phyloP scores from a whole-genome alignment of 306 rosid species.

The Prunus mongolica region DNA sequence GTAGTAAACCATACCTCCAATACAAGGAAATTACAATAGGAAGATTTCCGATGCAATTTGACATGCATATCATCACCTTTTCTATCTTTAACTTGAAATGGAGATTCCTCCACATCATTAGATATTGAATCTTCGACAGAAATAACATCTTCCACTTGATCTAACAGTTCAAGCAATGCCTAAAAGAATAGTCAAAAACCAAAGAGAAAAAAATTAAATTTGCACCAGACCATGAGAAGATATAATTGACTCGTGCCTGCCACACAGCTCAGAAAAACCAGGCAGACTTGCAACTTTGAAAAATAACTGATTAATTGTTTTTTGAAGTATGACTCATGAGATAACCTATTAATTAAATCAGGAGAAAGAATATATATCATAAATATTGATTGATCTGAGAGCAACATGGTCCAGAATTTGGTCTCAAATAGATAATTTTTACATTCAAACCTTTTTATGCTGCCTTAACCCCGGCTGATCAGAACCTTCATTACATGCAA shows the following conservation, averaged over 20 bases:
- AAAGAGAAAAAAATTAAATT: not conserved
- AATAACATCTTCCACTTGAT: conserved; percentile 91
- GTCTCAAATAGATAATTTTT: not conserved
- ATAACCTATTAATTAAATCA: not conserved
- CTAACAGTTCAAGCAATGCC: conserved; percentile 95
- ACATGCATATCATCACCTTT: conserved; percentile 24
- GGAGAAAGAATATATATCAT: not conserved
- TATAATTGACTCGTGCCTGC: not conserved
- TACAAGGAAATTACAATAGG: conserved; percentile 58
- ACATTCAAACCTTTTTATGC: conserved; percentile 65
- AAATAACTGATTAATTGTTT: not conserved
- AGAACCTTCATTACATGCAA: conserved; percentile 35
- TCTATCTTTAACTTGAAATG: conserved; percentile 37
- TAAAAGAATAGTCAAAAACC: conserved; percentile 22
- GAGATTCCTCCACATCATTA: conserved; percentile 29
- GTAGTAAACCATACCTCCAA: conserved; percentile 65
- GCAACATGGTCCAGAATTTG: not conserved
- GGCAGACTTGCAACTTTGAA: not conserved
- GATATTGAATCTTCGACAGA: conserved; percentile 49
- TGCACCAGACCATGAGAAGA: not conserved
- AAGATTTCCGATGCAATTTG: conserved; percentile 26
- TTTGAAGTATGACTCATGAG: not conserved
- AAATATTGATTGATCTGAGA: not conserved
- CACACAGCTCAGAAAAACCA: not conserved
- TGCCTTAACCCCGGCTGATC: conserved; percentile 51